Percentiles rank a stretch among this genome's conserved stretches.
Evolutionary conservation across 495 filamentous ascomycete species (phyloP).

Genomic region (Hypomontagnella monticulosa): DNA sequence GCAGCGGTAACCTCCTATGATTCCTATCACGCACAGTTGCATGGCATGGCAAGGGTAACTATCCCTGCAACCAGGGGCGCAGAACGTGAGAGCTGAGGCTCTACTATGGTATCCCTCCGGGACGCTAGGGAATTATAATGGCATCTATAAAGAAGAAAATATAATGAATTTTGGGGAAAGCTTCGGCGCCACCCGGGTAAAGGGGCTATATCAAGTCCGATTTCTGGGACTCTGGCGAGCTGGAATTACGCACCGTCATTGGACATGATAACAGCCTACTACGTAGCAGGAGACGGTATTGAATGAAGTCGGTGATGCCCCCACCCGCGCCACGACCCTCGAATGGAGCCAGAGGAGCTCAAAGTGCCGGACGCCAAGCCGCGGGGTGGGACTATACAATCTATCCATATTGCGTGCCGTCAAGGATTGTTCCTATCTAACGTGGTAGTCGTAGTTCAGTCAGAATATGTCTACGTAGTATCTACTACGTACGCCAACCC

Average conservation of each 20-base stretch:
- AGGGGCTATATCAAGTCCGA: slow-evolving; percentile 1
- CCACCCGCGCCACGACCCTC: slow-evolving; percentile 34
- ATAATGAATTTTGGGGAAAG: slow-evolving; percentile 5
- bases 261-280: slow-evolving; percentile 26
- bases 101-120: slow-evolving; percentile 20
- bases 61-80: slow-evolving; percentile 13
- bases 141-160: slow-evolving; percentile 4
- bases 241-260: slow-evolving; percentile 18
- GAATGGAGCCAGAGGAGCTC: slow-evolving; percentile 41
- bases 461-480: slow-evolving; percentile 1
- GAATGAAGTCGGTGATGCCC: slow-evolving; percentile 18
- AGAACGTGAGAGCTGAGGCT: slow-evolving; percentile 35
- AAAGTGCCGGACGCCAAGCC: slow-evolving; percentile 45
- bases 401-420: slow-evolving; percentile 36
- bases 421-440: slow-evolving; percentile 4
- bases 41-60: slow-evolving; percentile 25
- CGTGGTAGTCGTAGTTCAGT: background rate
- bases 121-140: slow-evolving; percentile 14
- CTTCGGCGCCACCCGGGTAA: slow-evolving; percentile 38
- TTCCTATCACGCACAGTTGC: slow-evolving; percentile 31
- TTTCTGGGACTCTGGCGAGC: background rate
- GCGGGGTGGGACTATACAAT: slow-evolving; percentile 44
- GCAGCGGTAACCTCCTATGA: slow-evolving; percentile 28
- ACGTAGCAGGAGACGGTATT: slow-evolving; percentile 25
- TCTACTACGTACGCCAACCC: no score